These are phyloP conservation scores for Tieghemiomyces parasiticus DNA, from an alignment of 192 early-diverging fungal genomes.

Conservation along the genomic window DNA sequence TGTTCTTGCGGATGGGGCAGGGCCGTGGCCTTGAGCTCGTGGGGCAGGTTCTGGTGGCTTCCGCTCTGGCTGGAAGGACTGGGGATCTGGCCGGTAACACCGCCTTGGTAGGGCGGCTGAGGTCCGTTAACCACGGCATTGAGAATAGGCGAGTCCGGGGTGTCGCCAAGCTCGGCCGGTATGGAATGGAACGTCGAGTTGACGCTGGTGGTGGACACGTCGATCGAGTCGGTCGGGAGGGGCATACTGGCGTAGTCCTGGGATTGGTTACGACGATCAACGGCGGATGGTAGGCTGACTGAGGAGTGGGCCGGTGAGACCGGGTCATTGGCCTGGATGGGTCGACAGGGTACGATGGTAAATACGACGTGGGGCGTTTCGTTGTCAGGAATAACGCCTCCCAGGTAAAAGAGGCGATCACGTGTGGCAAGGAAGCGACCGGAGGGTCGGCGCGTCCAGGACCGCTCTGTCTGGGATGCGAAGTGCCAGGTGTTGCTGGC, in stretches of 20 bases:
- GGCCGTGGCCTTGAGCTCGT: no score
- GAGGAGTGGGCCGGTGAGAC: neutral
- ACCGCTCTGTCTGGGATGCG: neutral
- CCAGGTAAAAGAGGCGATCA: conserved; percentile 7
- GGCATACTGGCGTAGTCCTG: neutral
- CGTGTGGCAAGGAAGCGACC: conserved; percentile 8
- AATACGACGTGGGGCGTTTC: conserved; percentile 6
- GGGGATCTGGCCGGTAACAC: neutral
- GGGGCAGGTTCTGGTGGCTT: neutral
- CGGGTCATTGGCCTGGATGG: neutral
- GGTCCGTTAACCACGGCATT: neutral
- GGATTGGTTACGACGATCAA: neutral
- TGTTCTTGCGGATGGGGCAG: no score
- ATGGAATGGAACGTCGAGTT: neutral
- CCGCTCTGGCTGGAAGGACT: neutral
- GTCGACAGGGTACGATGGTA: neutral
- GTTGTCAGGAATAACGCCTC: neutral
- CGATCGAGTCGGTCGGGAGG: neutral
- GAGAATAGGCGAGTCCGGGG: neutral
- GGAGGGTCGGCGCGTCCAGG: conserved; percentile 6
- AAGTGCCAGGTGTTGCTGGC: conserved; percentile 10
- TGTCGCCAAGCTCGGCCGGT: neutral
- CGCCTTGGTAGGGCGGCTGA: neutral
- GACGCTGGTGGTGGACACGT: neutral
- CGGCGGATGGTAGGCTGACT: neutral